Conservation (phyloP, 306 rosid genomes). For the Quercus ilex region DNA sequence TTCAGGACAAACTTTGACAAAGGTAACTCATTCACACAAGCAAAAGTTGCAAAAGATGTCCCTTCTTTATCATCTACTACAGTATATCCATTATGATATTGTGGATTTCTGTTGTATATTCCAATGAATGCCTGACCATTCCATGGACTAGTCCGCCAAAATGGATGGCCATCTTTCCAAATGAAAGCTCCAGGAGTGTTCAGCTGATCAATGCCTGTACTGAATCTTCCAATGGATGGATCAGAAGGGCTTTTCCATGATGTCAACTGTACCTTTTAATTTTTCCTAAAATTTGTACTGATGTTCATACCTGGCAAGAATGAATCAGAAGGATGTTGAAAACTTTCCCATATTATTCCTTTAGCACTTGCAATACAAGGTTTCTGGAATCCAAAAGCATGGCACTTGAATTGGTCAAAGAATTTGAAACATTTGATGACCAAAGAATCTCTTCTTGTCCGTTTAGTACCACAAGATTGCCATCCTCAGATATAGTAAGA, state of each 20-base stretch:
- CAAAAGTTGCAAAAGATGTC: background rate
- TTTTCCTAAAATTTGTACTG: background rate
- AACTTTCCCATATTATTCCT: conserved; percentile 20
- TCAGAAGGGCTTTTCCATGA: conserved; percentile 15
- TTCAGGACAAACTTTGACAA: background rate
- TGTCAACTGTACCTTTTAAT: background rate
- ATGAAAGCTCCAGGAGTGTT: background rate
- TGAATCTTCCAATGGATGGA: conserved; percentile 4
- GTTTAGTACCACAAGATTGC: background rate
- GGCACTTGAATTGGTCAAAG: background rate
- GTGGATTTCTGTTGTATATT: too few species aligned
- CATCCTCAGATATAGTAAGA: background rate
- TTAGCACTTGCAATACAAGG: conserved; percentile 8
- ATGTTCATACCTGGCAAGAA: conserved; percentile 14
- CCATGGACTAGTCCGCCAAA: conserved; percentile 27
- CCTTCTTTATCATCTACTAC: background rate
- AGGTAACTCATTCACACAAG: rapidly evolving
- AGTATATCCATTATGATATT: background rate
- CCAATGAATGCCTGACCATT: background rate
- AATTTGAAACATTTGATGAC: conserved; percentile 21
- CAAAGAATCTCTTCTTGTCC: background rate
- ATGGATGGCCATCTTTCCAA: background rate
- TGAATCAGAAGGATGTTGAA: conserved; percentile 17
- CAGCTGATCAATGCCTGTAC: background rate
- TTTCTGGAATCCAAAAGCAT: conserved; percentile 22